These are phyloP conservation scores for Penicillium psychrofluorescens DNA, from an alignment of 495 filamentous ascomycete species.

Conservation along the genomic window DNA sequence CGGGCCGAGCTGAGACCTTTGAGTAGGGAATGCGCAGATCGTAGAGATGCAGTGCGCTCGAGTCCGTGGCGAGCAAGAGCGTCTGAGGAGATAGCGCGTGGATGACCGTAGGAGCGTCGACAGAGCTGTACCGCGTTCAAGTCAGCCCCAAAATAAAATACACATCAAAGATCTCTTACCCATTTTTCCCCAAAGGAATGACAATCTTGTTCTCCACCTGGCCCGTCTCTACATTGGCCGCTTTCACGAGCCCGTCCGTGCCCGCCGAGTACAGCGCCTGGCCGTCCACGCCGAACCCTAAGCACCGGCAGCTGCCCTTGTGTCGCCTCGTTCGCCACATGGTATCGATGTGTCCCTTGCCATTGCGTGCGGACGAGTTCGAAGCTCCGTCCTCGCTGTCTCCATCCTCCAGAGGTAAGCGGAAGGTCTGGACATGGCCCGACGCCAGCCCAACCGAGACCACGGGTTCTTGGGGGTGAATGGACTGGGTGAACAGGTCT, in stretches of 20 bases:
- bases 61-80: slow-evolving; percentile 84
- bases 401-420: slow-evolving; percentile 54
- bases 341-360: slow-evolving; percentile 70
- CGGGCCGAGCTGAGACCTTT: slow-evolving; percentile 49
- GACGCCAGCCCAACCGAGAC: slow-evolving; percentile 76
- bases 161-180: slow-evolving; percentile 20
- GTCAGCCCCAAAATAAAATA: background rate
- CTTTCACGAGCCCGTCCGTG: slow-evolving; percentile 84
- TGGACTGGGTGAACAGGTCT: slow-evolving; percentile 82
- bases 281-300: slow-evolving; percentile 73
- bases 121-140: slow-evolving; percentile 14
- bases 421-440: slow-evolving; percentile 82
- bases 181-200: slow-evolving; percentile 35
- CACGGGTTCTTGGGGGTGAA: slow-evolving; percentile 77
- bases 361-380: slow-evolving; percentile 39
- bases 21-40: slow-evolving; percentile 69
- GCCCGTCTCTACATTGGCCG: slow-evolving; percentile 72
- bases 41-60: slow-evolving; percentile 79
- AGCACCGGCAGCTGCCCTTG: slow-evolving; percentile 80
- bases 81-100: slow-evolving; percentile 80
- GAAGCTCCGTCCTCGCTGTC: slow-evolving; percentile 41
- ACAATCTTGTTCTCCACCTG: slow-evolving; percentile 67
- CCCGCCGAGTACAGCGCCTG: slow-evolving; percentile 77
- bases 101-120: slow-evolving; percentile 69
- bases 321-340: slow-evolving; percentile 84